Evolutionary conservation across 768 basidiomycete genomes (phyloP).

Genomic region (Termitomyces sp.): DNA sequence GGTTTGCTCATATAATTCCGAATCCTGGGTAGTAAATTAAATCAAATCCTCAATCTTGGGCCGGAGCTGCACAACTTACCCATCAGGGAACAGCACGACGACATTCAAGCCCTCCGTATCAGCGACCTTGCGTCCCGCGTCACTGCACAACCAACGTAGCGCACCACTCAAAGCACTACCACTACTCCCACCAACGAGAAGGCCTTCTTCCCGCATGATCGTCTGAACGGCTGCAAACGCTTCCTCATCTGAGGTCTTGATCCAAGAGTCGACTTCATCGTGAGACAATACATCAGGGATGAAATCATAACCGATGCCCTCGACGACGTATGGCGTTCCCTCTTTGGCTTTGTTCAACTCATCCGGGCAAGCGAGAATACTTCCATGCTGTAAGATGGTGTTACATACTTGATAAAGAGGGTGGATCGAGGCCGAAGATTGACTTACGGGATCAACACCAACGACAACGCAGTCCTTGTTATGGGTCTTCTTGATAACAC

Average conservation of each 20-base stretch:
- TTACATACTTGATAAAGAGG: background rate
- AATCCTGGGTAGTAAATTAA: constrained; percentile 45
- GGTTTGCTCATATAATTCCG: constrained; percentile 94
- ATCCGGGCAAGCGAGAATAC: constrained; percentile 77
- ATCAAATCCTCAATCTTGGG: background rate
- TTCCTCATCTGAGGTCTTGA: constrained; percentile 82
- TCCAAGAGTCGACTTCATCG: constrained; percentile 70
- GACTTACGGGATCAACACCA: constrained; percentile 87
- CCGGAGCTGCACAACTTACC: constrained; percentile 45
- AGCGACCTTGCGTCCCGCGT: constrained; percentile 61
- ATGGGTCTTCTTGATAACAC: constrained; percentile 75
- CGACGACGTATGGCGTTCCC: constrained; percentile 68
- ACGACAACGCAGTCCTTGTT: constrained; percentile 73
- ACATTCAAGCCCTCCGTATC: constrained; percentile 78
- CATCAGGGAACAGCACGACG: constrained; percentile 86
- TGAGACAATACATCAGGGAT: constrained; percentile 84
- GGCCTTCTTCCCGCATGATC: constrained; percentile 81
- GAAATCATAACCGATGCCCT: constrained; percentile 98
- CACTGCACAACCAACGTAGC: constrained; percentile 71
- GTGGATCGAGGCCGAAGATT: background rate
- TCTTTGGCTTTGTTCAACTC: constrained; percentile 52
- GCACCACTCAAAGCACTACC: constrained; percentile 83
- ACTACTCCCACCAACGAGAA: constrained; percentile 91
- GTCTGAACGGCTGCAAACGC: constrained; percentile 72
- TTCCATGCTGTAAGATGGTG: constrained; percentile 62